Conservation (phyloP, 306 rosid species). For the Dalbergia oliveri region DNA sequence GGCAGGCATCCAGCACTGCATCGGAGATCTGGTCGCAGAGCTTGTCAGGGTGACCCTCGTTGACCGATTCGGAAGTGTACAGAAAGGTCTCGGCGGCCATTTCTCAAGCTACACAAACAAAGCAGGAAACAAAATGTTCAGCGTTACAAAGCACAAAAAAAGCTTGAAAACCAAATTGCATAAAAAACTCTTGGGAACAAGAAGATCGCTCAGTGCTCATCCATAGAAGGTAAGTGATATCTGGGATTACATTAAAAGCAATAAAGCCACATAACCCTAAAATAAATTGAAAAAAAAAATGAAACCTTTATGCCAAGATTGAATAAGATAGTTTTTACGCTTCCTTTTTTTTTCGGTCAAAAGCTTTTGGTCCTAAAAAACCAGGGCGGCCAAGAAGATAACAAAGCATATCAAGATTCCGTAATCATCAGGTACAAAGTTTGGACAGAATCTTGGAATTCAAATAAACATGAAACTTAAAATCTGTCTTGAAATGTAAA, state of each 20-base stretch:
- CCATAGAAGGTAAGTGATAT: background rate
- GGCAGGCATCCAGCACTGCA: constrained; percentile 99
- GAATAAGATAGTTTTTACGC: too few species aligned
- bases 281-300: constrained; percentile 2
- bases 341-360: background rate
- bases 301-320: constrained; percentile 21
- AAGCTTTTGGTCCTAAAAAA: constrained; percentile 21
- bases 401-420: constrained; percentile 40
- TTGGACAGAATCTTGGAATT: constrained; percentile 45
- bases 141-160: constrained; percentile 13
- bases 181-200: background rate
- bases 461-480: background rate
- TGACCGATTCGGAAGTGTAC: constrained; percentile 94
- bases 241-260: constrained; percentile 24
- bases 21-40: constrained; percentile 99
- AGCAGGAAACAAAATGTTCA: constrained; percentile 21
- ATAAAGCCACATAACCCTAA: constrained; percentile 2
- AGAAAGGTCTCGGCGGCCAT: constrained; percentile 96
- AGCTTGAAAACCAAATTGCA: constrained; percentile 4
- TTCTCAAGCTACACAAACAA: constrained; percentile 63
- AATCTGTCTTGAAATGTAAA: constrained; percentile 16
- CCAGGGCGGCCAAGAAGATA: constrained; percentile 28
- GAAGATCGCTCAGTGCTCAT: background rate
- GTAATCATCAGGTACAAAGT: constrained; percentile 29
- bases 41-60: constrained; percentile 99